Evolutionary conservation across 225 moss, liverwort and hornwort genomes (phyloP), one percentile per base, ranked within the genome.

Genomic region (Lunularia cruciata): DNA sequence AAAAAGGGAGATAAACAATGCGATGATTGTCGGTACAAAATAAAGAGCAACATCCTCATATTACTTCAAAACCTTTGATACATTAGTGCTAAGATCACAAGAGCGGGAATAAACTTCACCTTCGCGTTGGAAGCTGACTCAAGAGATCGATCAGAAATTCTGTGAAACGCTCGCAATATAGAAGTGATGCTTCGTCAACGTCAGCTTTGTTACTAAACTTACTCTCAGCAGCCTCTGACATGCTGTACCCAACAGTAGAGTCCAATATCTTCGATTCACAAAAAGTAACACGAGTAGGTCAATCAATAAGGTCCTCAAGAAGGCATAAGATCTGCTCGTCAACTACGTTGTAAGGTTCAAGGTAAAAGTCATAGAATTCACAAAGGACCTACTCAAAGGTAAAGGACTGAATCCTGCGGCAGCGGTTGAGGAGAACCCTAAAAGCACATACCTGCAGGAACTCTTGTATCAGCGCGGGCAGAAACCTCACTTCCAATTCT

Each of bases 101-200:
- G n/a, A n/a, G n/a, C n/a, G n/a, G n/a, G n/a, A n/a, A n/a, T n/a
- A n/a, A n/a, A n/a, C n/a, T n/a, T n/a, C 15, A 73, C 77, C 82
- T 86, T 65, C 94, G 69, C 2, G 94, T 94, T 46, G 89, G 90
- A 67, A 98, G 83, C 75, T 98, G 96, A 84, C 96, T 98, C 11
- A 92, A 76, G 37, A 98, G 85, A 78, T 98, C 96, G 74, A 98
- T 91, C 43, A 98, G 78, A 77, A 98, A 98, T 83, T 98, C 96
- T 56, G 86, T 78, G 74, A 92, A 98, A 28, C 96, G 92, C 80
- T 98, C 96, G 83, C 96, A 92, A 37, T 89, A 98, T 5, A 98
- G 85, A 77, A 89, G 82, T 38, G 98, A 85, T 70, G 86, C 83
- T 76, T 81, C 73, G 73, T 91, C 80, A 39, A 91, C 91, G 39